These are phyloP conservation scores for Neofusicoccum umdonicola DNA, from an alignment of 2,329 filamentous ascomycete genomes.

Conservation along the genomic window DNA sequence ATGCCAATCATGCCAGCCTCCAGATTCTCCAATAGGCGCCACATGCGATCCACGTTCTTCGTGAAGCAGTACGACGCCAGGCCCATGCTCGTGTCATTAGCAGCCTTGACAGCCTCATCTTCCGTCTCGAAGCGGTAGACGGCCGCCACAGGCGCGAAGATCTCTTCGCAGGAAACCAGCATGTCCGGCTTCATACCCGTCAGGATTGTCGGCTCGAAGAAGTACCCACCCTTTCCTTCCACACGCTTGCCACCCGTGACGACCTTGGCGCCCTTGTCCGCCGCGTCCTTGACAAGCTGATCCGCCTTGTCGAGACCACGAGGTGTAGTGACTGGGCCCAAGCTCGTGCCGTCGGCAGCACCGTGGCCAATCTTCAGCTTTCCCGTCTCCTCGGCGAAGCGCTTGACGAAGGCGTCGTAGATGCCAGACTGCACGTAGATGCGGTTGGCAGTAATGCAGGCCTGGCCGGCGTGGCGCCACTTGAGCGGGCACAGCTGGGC, in stretches of 20 bases:
- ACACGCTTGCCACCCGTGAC: slow-evolving; percentile 58
- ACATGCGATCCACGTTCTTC: slow-evolving; percentile 38
- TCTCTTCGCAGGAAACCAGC: slow-evolving; percentile 38
- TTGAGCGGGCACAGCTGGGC: slow-evolving; percentile 47
- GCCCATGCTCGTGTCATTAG: slow-evolving; percentile 40
- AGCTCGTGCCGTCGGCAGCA: slow-evolving; percentile 33
- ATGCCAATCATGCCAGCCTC: slow-evolving; percentile 36
- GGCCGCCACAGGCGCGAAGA: slow-evolving; percentile 38
- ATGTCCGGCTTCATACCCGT: slow-evolving; percentile 33
- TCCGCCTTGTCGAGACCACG: slow-evolving; percentile 57
- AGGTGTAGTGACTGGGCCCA: slow-evolving; percentile 54
- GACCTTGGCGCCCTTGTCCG: slow-evolving; percentile 61
- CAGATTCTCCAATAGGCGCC: slow-evolving; percentile 28
- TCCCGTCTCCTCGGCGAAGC: slow-evolving; percentile 50
- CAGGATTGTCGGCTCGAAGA: slow-evolving; percentile 28
- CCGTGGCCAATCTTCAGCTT: slow-evolving; percentile 63
- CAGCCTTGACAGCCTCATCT: slow-evolving; percentile 38
- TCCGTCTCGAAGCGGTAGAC: slow-evolving; percentile 38
- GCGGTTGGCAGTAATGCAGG: slow-evolving; percentile 37
- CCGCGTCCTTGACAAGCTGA: slow-evolving; percentile 63
- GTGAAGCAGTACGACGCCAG: slow-evolving; percentile 40
- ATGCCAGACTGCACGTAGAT: slow-evolving; percentile 42
- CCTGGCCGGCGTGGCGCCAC: slow-evolving; percentile 48
- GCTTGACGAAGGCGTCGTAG: slow-evolving; percentile 36
- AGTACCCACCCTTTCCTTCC: slow-evolving; percentile 36